phyloP scores from a whole-genome alignment of 257 asterid genomes.

The Rauvolfia tetraphylla region DNA sequence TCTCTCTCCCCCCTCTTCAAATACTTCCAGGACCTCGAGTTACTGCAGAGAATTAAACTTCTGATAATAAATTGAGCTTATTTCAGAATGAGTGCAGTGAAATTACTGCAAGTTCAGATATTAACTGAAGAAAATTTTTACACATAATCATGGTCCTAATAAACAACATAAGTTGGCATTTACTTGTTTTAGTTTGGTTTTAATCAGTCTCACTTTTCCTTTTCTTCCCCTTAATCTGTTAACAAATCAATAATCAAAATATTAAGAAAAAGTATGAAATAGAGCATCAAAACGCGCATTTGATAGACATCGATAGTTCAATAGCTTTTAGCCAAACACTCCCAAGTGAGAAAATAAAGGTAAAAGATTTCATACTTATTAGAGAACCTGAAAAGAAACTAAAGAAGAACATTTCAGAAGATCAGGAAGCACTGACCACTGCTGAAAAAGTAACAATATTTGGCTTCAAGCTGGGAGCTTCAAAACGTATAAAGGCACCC shows the following conservation, averaged over 20 bases:
- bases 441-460: slow-evolving; percentile 82
- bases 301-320: neutral
- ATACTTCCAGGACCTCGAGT: neutral
- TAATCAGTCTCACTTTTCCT: neutral
- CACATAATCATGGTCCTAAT: neutral
- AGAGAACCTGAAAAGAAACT: neutral
- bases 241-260: neutral
- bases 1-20: too few species aligned
- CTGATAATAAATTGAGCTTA: neutral
- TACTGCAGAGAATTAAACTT: neutral
- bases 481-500: slow-evolving; percentile 96
- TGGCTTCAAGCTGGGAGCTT: slow-evolving; percentile 88
- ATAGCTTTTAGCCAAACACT: neutral
- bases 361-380: neutral
- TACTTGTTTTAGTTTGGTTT: neutral
- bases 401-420: neutral
- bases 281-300: neutral
- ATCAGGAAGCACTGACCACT: slow-evolving; percentile 63
- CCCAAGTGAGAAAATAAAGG: neutral
- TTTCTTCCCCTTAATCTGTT: neutral
- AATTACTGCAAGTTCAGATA: too few species aligned
- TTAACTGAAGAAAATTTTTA: too few species aligned
- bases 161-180: neutral
- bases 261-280: neutral
- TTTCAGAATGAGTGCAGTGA: neutral